Evolutionary conservation across 2,329 filamentous ascomycete genomes (phyloP), one percentile per base, ranked within the genome.

Genomic region (Colletotrichum endophyticum): DNA sequence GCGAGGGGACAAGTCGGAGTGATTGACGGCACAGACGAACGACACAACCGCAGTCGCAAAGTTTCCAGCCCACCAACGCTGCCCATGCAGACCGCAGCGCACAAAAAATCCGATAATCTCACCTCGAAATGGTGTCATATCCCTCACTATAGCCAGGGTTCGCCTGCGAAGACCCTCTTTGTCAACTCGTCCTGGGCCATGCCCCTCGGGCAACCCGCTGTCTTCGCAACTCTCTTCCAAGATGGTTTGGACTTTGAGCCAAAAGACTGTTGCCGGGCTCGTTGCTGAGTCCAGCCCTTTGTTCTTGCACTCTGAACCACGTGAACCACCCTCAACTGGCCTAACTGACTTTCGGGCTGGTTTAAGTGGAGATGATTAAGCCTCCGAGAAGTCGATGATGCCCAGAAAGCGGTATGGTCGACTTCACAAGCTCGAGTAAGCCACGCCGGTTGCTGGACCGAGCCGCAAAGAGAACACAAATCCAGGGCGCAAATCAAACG

Each of bases 41-140:
- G 57, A 63, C 57, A 56, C 57, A 53, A 69, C n/a, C 28, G 30
- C 28, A 69, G 53, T 39, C 66, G 32, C 66, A 32, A 70, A 36
- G 36, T 32, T 36, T 44, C 22, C 56, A 44, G 32, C 53, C 32
- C 32, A 39, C 25, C 36, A 36, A 53, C 56, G 63, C 49, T 57
- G 34, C 49, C 67, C 67, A 53, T 53, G 44, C 44, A 36, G 28
- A 15, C 67, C 28, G 25, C 59, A 61, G n/a, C 32, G 16, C 34
- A 39, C 56, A 62, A 49, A 63, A 57, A 57, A 53, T 76, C 70
- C 73, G 56, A 73, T 73, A 30, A 56, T 73, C 22, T 39, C 34
- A 39, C 56, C 44, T 64, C 28, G 22, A 27, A 44, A 73, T 69
- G 63, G 70, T 73, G 63, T 76, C 73, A 76, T 76, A 53, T 78